Conservation (phyloP, 2,329 filamentous ascomycete species). For the Sarocladium oryzae region DNA sequence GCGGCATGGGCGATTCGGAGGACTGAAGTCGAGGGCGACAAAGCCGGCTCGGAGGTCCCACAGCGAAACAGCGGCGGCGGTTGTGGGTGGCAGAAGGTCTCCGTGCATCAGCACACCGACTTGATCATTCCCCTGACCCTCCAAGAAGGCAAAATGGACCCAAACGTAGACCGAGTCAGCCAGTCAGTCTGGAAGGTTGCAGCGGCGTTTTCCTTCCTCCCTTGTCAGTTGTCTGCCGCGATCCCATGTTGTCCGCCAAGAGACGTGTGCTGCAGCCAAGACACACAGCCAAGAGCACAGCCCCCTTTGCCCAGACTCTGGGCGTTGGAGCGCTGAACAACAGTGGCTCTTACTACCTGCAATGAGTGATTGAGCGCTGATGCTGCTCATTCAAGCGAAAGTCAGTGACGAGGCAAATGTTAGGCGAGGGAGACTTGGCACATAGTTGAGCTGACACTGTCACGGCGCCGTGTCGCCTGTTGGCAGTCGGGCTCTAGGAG, state of each 20-base stretch:
- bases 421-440: neutral
- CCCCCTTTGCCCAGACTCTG: constrained; percentile 8
- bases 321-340: neutral
- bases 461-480: neutral
- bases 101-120: too few species aligned
- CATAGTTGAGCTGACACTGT: neutral
- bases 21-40: neutral
- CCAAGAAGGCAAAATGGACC: too few species aligned
- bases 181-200: too few species aligned
- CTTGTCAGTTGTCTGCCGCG: neutral
- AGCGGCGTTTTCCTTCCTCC: neutral
- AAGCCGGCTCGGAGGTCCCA: neutral
- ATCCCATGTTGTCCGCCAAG: constrained; percentile 1
- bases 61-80: neutral
- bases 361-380: neutral
- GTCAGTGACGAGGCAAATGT: neutral
- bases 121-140: too few species aligned
- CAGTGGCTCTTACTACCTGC: neutral
- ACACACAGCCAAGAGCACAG: constrained; percentile 7
- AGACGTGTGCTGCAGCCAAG: neutral
- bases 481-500: too few species aligned
- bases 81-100: neutral
- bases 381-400: neutral
- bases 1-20: neutral
- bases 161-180: too few species aligned